A percentile compares a stretch with the other conserved stretches of the same genome.
phyloP scores from a whole-genome alignment of 768 basidiomycete genomes.

The Termitomyces sp. region DNA sequence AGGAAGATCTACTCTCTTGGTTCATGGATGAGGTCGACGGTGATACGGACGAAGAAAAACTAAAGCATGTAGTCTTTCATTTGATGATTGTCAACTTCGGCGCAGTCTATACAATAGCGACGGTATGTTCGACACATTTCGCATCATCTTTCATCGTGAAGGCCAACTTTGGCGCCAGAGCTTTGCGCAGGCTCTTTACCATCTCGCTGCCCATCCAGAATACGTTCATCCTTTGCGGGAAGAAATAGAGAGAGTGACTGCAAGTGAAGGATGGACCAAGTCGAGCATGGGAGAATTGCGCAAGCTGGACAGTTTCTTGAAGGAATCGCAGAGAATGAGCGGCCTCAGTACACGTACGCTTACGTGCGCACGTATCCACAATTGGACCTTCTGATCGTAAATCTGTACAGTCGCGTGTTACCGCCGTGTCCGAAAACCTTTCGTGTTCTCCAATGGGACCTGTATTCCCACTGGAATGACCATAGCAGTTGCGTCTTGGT shows the following conservation, averaged over 20 bases:
- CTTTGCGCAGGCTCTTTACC: conserved; percentile 30
- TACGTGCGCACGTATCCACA: no score
- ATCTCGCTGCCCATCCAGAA: conserved; percentile 33
- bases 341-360: conserved; percentile 24
- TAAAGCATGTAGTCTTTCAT: conserved; percentile 26
- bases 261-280: conserved; percentile 33
- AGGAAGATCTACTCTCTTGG: conserved; percentile 50
- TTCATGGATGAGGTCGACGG: conserved; percentile 36
- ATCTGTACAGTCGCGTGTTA: conserved; percentile 13
- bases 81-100: conserved; percentile 39
- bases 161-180: conserved; percentile 20
- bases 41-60: conserved; percentile 18
- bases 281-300: conserved; percentile 30
- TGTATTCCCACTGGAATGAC: conserved; percentile 22
- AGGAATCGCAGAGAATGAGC: conserved; percentile 30
- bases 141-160: no score
- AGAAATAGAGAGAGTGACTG: conserved; percentile 36
- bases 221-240: conserved; percentile 32
- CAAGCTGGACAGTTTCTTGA: conserved; percentile 41
- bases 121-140: no score
- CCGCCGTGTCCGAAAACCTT: conserved; percentile 15
- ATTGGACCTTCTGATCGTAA: background rate
- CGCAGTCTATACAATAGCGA: conserved; percentile 38
- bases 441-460: conserved; percentile 23
- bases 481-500: conserved; percentile 5